Base-by-base conservation (phyloP, 176 grass and related monocot genomes). In the Musa acuminata region DNA sequence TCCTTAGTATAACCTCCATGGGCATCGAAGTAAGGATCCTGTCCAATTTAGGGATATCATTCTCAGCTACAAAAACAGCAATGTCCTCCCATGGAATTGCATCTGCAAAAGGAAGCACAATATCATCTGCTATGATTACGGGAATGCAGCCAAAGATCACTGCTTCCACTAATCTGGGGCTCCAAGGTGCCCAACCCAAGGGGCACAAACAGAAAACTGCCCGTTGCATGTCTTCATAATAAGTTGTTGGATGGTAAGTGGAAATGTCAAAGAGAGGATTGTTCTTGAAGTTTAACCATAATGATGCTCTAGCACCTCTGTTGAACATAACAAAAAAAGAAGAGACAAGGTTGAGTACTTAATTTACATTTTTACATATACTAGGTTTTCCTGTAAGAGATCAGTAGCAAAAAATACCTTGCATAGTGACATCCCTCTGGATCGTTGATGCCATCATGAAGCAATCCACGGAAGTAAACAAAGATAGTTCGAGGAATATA, bases 371-470 rank as follows among this genome's bases (percentile, higher is more conserved):
- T 43, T 43, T 6, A 43, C 35, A 43, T 43, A 43, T 43, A 6
- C 35, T 43, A 43, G 4, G 35, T 6, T 43, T 43, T 43, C 35
- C 35, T 43, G 4, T 43, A 43, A 12, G 2, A 11, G 13, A 68
- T 69, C 16, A 69, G 57, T 60, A 60, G 13, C 57, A 17, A 60
- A 16, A 67, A 2, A 67, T 89, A 96, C 92, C 92, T 91, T 1
- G 92, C 90, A 25, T 96, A 96, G 71, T 92, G 92, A 77, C 90
- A 90, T 21, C 93, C 93, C 88, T 92, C 93, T 4, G 93, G 93
- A 71, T 96, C 93, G 24, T 92, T 96, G 67, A 81, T 76, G 16
- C 79, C 87, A 79, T 96, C 93, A 8, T 96, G 90, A 85, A 96
- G 92, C 67, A 96, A 64, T 67, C 93, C 93, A 62, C 93, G 87